Evolutionary conservation across 305 asterid species (phyloP), one percentile per base, ranked within the genome.

Genomic region (Solanum hybrid): DNA sequence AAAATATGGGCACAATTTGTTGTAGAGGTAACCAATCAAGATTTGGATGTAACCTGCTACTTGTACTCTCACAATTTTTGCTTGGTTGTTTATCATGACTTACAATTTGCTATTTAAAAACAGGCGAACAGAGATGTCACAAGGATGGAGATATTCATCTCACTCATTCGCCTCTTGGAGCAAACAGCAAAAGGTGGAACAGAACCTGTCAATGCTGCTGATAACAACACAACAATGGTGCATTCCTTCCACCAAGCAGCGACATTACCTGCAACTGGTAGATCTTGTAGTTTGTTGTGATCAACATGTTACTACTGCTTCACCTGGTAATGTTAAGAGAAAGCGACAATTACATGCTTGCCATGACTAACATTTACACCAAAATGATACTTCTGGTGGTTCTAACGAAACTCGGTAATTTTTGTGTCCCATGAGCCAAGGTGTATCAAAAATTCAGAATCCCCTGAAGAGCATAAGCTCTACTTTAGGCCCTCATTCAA

Each of bases 91-190:
- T 56, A 5, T 56, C 75, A 79, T 32, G 64, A 64, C 79, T 73
- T 80, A 32, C 31, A 56, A 51, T 84, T 32, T 84, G 31, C 71
- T 84, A 51, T 42, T 90, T 79, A 79, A 24, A 91, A 89, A 75
- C 98, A 97, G 99, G 99, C 99, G 4, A 95, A 95, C 90, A 93
- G 97, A 91, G 98, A 97, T 12, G 96, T 97, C 32, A 96, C 98
- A 8, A 95, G 99, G 90, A 95, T 96, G 97, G 99, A 97, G 88
- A 93, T 97, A 66, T 97, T 97, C 89, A 89, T 97, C 82, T 95
- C 99, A 20, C 95, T 97, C 24, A 98, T 97, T 89, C 96, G 92
- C 76, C 96, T 96, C 88, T 88, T 97, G 93, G 99, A 95, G 92
- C 99, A 95, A 93, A 94, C 93, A 26, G 88, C 94, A 10, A 94